Percentiles rank a stretch among this genome's conserved stretches.
phyloP scores from a whole-genome alignment of 202 grass and related monocot genomes.

The Carex sylvatica region DNA sequence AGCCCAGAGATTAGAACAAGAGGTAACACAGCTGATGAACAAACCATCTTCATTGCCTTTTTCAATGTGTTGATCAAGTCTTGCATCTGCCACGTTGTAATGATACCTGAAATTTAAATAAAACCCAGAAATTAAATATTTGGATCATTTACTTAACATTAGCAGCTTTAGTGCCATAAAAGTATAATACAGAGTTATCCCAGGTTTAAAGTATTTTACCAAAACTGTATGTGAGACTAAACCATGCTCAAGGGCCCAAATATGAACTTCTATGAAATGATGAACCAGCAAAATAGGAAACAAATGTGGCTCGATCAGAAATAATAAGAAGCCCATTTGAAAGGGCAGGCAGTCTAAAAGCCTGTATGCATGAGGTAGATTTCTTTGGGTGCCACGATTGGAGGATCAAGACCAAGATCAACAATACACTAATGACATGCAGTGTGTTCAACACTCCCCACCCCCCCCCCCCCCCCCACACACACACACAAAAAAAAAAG shows the following conservation, averaged over 20 bases:
- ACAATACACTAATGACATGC: neutral
- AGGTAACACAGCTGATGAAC: constrained; percentile 91
- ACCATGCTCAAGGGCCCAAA: neutral
- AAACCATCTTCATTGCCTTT: constrained; percentile 97
- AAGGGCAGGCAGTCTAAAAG: neutral
- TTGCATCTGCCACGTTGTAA: constrained; percentile 93
- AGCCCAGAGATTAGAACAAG: constrained; percentile 89
- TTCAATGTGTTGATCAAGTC: constrained; percentile 84
- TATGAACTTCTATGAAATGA: constrained; percentile 2
- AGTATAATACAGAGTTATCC: neutral
- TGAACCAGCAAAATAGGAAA: neutral
- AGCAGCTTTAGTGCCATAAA: neutral
- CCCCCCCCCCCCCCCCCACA: too few species aligned
- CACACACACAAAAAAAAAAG: too few species aligned
- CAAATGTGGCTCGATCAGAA: neutral
- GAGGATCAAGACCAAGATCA: neutral
- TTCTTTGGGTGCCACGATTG: neutral
- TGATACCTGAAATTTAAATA: constrained; percentile 74
- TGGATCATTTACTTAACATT: neutral
- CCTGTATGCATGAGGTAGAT: neutral
- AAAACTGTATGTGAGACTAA: neutral
- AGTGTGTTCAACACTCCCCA: neutral
- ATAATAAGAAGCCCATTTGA: neutral
- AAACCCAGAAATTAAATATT: constrained; percentile 13
- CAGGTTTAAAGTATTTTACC: neutral